Evolutionary conservation across 2,329 filamentous ascomycete species (phyloP), one percentile per base, ranked within the genome.

Genomic region (Penicillium sclerotigenum): DNA sequence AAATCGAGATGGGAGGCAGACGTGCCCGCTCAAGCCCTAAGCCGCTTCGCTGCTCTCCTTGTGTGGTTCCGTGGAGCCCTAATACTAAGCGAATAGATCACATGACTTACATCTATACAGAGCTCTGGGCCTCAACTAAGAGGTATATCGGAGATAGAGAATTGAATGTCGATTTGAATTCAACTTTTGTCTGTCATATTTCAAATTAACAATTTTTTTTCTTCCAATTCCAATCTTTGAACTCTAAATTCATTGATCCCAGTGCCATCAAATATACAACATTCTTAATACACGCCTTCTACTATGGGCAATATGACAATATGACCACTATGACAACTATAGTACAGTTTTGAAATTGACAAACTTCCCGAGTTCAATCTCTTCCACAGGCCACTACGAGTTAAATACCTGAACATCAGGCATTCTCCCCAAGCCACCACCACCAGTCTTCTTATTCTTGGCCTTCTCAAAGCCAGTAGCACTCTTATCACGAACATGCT

Each of bases 401-500:
- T 75, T 63, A 59, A 76, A 77, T 4, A 73, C 66, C 61, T 78
- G 71, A 40, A 80, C 70, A 58, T 79, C 72, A 6, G 78, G 78
- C 78, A 80, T 80, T 41, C 75, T 68, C n/a, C 78, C 77, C 58
- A 79, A 55, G 13, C 77, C 78, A 46, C 69, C 68, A 28, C 73
- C 71, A 2, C 65, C 66, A 38, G 65, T 72, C 62, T 69, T 72
- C 61, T 68, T 72, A 52, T 70, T 69, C 66, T 73, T 73, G 7
- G 72, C 72, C 26, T 71, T 69, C 51, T 75, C 69, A 53, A 72
- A 74, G 5, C 73, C 74, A 41, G 60, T 64, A 22, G 87, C 86
- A 67, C 86, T 89, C 65, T 84, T 81, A 60, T 83, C 80, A 65
- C 84, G 83, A 28, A 97, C 94, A 78, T 99, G 94, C 65, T 83